Evolutionary conservation across 225 moss, liverwort and hornwort species (phyloP), one percentile per base, ranked within the genome.

Genomic region (Pleurozium schreberi): DNA sequence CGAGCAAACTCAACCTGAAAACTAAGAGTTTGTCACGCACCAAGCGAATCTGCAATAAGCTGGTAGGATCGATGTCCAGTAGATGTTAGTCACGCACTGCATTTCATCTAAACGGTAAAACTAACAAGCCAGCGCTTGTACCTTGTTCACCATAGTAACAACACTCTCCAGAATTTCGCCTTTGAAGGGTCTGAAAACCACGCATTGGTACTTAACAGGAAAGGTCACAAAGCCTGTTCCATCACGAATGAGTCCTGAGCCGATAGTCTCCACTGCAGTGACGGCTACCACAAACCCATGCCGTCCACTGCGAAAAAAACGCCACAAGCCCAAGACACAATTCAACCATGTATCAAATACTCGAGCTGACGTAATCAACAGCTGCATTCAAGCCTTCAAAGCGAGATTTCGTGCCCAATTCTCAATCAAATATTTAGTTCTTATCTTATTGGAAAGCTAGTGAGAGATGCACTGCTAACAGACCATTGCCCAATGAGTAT

Each of bases 111-210:
- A 53, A 77, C 36, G 36, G 53, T 53, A 23, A 38, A 77, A 38
- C 38, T 38, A 36, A 45, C 20, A 77, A 66, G 38, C 27, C 58
- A 77, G 58, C 20, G 18, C 27, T 23, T 12, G 25, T 75, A 97
- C 97, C 96, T 97, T 97, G 90, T 96, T 96, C 59, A 97, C 97
- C 97, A 97, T 97, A 9, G 96, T 97, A 8, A 97, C 97, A 45
- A 96, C 96, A 59, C 97, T 97, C 88, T 97, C 97, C 88, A 97
- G 25, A 70, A 97, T 96, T 88, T 97, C 96, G 66, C 97, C 97
- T 91, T 97, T 97, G 90, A 97, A 97, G 42, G 97, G 97, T 65
- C 97, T 92, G 88, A 97, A 97, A n/a, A 97, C 97, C 61, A 97
- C 97, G 69, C 97, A 97, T 85, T 97, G 97, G 81, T 97, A 97